Evolutionary conservation across 2,329 filamentous ascomycete species (phyloP).

Genomic region (Colletotrichum sidae): DNA sequence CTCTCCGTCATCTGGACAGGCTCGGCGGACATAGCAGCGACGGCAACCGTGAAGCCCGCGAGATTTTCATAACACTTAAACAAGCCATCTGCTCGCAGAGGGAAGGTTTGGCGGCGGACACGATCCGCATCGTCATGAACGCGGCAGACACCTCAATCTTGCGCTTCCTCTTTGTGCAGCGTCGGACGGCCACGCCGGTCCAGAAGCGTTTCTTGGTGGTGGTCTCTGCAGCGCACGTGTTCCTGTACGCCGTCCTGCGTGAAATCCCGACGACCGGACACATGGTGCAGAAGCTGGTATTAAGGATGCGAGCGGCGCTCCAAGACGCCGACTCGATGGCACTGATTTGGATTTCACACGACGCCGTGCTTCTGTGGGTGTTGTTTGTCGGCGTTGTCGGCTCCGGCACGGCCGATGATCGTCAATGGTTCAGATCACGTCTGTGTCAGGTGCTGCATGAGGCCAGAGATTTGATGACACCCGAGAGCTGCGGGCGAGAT

Average conservation of each 20-base stretch:
- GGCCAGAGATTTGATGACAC: slow-evolving; percentile 19
- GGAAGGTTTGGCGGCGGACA: slow-evolving; percentile 29
- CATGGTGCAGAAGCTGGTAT: slow-evolving; percentile 30
- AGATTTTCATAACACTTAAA: slow-evolving; percentile 33
- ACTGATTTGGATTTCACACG: slow-evolving; percentile 22
- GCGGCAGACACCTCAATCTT: slow-evolving; percentile 37
- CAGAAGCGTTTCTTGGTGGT: slow-evolving; percentile 28
- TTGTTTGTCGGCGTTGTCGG: slow-evolving; percentile 37
- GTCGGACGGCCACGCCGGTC: slow-evolving; percentile 18
- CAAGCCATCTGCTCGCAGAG: slow-evolving; percentile 31
- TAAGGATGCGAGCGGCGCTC: slow-evolving; percentile 33
- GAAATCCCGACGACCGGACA: slow-evolving; percentile 36
- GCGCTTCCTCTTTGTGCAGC: slow-evolving; percentile 31
- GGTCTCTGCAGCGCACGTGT: slow-evolving; percentile 35
- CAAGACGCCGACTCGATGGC: slow-evolving; percentile 27
- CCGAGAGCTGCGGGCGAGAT: slow-evolving; percentile 15
- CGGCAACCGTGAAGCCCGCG: slow-evolving; percentile 19
- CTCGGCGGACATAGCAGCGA: slow-evolving; percentile 24
- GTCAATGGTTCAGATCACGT: slow-evolving; percentile 20
- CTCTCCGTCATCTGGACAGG: slow-evolving; percentile 28
- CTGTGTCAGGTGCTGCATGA: slow-evolving; percentile 15
- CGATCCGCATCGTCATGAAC: slow-evolving; percentile 38
- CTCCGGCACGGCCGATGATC: slow-evolving; percentile 15
- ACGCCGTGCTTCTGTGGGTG: slow-evolving; percentile 33
- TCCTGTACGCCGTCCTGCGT: slow-evolving; percentile 35